Percentiles rank a stretch among this genome's conserved stretches.
phyloP scores from a whole-genome alignment of 83 land plant genomes.

The Diphasiastrum complanatum region DNA sequence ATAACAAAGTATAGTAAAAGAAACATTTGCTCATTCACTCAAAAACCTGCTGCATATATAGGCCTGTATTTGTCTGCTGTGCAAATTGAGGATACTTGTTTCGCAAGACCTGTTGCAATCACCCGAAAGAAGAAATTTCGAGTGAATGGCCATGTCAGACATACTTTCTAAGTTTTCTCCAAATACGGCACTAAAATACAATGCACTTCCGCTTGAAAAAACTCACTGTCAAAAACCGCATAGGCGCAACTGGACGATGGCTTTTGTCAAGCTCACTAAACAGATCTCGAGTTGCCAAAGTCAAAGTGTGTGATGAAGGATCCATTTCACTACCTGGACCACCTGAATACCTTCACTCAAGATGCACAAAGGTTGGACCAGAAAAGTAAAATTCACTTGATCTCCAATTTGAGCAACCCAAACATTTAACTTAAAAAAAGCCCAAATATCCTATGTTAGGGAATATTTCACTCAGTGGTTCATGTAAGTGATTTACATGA shows the following conservation, averaged over 20 bases:
- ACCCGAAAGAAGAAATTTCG: neutral
- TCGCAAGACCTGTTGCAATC: slow-evolving; percentile 19
- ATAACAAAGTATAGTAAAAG: too few species aligned
- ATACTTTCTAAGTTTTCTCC: neutral
- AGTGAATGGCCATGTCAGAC: neutral
- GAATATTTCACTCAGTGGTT: too few species aligned
- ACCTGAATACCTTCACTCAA: slow-evolving; percentile 25
- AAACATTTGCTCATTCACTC: neutral
- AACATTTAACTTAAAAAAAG: too few species aligned
- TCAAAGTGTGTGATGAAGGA: slow-evolving; percentile 27
- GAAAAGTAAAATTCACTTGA: too few species aligned
- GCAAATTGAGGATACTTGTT: slow-evolving; percentile 37
- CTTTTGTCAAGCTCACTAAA: slow-evolving; percentile 31
- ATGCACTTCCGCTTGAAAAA: too few species aligned
- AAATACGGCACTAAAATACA: neutral
- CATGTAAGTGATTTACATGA: too few species aligned
- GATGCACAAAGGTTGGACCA: too few species aligned
- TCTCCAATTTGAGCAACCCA: too few species aligned
- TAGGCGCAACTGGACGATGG: slow-evolving; percentile 27
- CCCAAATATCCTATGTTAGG: too few species aligned
- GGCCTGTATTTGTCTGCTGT: slow-evolving; percentile 32
- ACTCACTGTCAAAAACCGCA: slow-evolving; percentile 29
- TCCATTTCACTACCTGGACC: slow-evolving; percentile 17
- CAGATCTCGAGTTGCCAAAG: slow-evolving; percentile 33
- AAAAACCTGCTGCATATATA: slow-evolving; percentile 27